phyloP scores from a whole-genome alignment of 202 grass and related monocot genomes.

The Setaria viridis region DNA sequence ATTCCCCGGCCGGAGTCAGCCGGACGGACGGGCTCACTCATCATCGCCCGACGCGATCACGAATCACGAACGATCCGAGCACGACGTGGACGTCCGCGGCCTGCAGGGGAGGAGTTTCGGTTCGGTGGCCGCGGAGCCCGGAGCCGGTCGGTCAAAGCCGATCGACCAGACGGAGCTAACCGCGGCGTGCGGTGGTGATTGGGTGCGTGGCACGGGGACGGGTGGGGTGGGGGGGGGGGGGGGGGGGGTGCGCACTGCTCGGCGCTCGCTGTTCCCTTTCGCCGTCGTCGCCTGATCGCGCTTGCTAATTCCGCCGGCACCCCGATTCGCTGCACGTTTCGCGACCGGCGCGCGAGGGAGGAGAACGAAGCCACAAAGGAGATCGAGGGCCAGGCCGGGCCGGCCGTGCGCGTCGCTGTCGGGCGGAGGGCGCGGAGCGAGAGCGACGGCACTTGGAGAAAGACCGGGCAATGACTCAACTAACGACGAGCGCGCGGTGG shows the following conservation, averaged over 20 bases:
- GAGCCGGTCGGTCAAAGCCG: neutral
- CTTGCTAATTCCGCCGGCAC: neutral
- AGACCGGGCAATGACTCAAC: conserved; percentile 19
- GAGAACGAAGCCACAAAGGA: neutral
- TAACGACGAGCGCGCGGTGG: neutral
- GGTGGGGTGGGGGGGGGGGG: no score
- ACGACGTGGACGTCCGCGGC: conserved; percentile 1
- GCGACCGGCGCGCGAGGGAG: neutral
- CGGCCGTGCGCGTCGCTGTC: neutral
- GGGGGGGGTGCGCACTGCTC: neutral
- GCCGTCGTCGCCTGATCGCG: neutral
- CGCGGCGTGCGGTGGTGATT: conserved; percentile 7
- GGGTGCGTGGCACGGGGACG: neutral
- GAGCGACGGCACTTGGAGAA: conserved; percentile 25
- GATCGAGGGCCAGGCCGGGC: neutral
- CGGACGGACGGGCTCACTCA: neutral
- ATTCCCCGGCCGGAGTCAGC: conserved; percentile 31
- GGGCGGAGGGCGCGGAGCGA: neutral
- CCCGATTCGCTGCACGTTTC: neutral
- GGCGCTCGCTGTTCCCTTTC: neutral
- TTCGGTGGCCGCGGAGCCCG: neutral
- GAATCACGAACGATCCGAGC: neutral
- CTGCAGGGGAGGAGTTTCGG: neutral
- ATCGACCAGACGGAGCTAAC: conserved; percentile 22
- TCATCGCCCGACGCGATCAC: neutral